A percentile compares a stretch with the other conserved stretches of the same genome.
Evolutionary conservation across 2,329 filamentous ascomycete genomes (phyloP).

Genomic region (Bretziella fagacearum): DNA sequence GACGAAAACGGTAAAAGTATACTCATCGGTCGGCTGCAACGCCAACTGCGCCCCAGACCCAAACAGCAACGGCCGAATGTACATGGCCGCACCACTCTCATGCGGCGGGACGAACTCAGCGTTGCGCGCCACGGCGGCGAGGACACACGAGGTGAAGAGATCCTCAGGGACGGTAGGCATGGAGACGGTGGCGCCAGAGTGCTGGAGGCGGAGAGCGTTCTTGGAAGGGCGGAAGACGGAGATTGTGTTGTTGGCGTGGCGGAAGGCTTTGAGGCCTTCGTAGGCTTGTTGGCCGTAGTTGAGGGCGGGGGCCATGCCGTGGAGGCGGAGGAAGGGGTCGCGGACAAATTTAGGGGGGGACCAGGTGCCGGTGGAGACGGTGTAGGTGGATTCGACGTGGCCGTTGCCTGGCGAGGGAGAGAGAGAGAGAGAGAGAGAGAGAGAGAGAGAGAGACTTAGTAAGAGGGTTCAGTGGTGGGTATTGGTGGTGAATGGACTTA

Average conservation of each 20-base stretch:
- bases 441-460: not conserved
- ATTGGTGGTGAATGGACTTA: conserved; percentile 24
- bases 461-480: not conserved
- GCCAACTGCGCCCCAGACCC: conserved; percentile 77
- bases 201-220: conserved; percentile 71
- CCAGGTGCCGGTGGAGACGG: conserved; percentile 58
- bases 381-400: conserved; percentile 80
- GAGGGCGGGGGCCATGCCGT: conserved; percentile 85
- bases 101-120: conserved; percentile 84
- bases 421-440: not conserved
- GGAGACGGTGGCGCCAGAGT: conserved; percentile 68
- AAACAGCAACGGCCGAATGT: conserved; percentile 77
- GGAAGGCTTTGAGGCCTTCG: conserved; percentile 96
- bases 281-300: conserved; percentile 98
- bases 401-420: conserved; percentile 68
- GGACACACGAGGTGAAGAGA: conserved; percentile 59
- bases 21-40: conserved; percentile 74
- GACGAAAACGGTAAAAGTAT: conserved; percentile 79
- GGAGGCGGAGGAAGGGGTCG: conserved; percentile 72
- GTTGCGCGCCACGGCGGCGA: conserved; percentile 71
- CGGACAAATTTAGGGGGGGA: conserved; percentile 59
- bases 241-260: conserved; percentile 53
- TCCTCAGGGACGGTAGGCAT: conserved; percentile 64
- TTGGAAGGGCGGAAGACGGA: conserved; percentile 74
- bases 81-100: conserved; percentile 77